Conservation (phyloP, 805 yeast species). For the Yarrowia sp. region DNA sequence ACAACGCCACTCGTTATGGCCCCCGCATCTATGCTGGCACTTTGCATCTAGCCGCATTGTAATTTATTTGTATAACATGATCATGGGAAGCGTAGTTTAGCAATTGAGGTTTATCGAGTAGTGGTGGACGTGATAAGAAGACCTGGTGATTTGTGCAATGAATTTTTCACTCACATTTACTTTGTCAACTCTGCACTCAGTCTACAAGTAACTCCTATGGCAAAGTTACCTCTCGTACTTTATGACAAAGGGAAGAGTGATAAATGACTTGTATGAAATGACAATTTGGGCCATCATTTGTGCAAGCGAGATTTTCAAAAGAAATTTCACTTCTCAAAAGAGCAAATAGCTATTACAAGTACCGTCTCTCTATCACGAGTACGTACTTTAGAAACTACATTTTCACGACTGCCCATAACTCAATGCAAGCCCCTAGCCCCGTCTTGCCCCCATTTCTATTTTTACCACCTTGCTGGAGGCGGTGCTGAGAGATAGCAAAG, state of each 20-base stretch:
- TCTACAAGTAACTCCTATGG: neutral
- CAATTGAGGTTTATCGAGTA: neutral
- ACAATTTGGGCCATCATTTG: neutral
- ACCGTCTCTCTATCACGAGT: no score
- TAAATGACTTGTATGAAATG: neutral
- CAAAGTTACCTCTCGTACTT: no score
- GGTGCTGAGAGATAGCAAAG: neutral
- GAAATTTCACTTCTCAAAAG: no score
- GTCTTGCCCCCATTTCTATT: neutral
- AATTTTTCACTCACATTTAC: neutral
- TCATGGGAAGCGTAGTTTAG: neutral
- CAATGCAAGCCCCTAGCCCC: neutral
- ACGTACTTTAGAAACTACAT: no score
- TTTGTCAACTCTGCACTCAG: no score
- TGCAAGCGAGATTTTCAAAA: no score
- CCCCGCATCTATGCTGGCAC: conserved; percentile 20
- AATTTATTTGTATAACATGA: conserved; percentile 15
- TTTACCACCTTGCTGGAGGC: neutral
- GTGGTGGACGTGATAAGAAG: no score
- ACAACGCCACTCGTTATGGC: conserved; percentile 20
- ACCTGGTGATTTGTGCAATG: neutral
- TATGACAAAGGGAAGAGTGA: neutral
- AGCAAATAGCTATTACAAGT: no score
- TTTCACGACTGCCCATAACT: no score
- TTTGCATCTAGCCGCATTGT: conserved; percentile 19